Evolutionary conservation across 2,329 filamentous ascomycete genomes (phyloP), one percentile per base, ranked within the genome.

Genomic region (Nothophaeocryptopus gaeumannii): DNA sequence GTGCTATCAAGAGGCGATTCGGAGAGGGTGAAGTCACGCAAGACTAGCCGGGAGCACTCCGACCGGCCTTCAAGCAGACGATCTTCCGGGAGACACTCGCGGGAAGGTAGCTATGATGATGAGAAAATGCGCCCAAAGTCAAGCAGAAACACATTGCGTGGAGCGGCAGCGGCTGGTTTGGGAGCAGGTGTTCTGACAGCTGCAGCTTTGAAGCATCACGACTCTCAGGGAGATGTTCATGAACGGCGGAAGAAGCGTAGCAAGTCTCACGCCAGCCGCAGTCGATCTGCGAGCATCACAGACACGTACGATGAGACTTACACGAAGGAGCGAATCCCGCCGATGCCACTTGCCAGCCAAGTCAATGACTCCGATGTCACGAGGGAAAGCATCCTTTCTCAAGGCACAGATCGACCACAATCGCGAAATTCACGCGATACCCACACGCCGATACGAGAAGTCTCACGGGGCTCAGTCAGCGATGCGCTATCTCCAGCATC

Each of bases 321-420:
- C 36, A 51, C 54, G 16, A 60, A 62, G 38, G 53, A 57, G 34
- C 48, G 59, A 1, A 80, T 88, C 11, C 86, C 90, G 5, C 88
- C 88, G 5, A 89, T 96, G 85, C 92, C 92, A 2, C 78, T 96
- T 55, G 85, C 87, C 69, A 96, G 91, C 69, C 88, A 89, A 48
- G 81, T 95, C 50, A 86, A 88, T 58, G 82, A 87, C 36, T 95
- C 92, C 0, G 91, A 96, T 44, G 71, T 96, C 47, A 97, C 92
- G 0, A 80, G 92, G 60, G 86, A 86, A 12, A 96, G 92, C 0
- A 88, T 97, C 46, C 72, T 93, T 13, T 93, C 91, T 5, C 87
- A 88, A 29, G 84, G 87, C 26, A 88, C 88, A 0, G 88, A 89
- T 56, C 76, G 83, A 44, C 85, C 88, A 12, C 78, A 80, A 39